Conservation (phyloP, 257 asterid genomes). For the Solanum ossicruentum region DNA sequence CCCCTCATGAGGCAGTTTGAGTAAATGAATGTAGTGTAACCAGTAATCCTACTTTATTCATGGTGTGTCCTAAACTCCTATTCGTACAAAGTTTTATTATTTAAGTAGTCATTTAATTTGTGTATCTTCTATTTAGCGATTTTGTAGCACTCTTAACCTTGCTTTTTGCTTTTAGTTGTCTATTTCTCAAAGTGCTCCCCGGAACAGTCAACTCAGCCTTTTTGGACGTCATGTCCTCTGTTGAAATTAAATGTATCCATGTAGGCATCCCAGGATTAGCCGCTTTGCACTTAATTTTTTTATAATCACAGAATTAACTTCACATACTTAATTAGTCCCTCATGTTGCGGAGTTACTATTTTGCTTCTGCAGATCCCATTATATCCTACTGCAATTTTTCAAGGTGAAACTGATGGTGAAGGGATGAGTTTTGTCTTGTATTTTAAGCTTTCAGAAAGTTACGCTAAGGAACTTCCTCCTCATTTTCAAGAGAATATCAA, state of each 20-base stretch:
- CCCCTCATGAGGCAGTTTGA: neutral
- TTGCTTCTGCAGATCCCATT: slow-evolving; percentile 25
- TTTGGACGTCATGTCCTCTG: neutral
- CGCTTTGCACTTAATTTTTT: neutral
- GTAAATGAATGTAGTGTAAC: neutral
- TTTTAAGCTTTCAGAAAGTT: slow-evolving; percentile 33
- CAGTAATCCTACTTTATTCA: neutral
- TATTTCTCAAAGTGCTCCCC: neutral
- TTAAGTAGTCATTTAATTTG: neutral
- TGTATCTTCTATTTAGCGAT: neutral
- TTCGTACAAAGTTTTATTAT: neutral
- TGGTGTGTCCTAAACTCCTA: neutral
- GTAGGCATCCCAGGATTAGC: neutral
- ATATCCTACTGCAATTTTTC: slow-evolving; percentile 35
- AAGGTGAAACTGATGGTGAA: slow-evolving; percentile 42
- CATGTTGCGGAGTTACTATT: neutral
- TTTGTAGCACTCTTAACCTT: neutral
- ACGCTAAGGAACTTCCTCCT: slow-evolving; percentile 30
- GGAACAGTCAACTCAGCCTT: neutral
- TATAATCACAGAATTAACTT: neutral
- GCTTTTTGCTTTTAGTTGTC: neutral
- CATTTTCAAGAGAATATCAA: slow-evolving; percentile 38
- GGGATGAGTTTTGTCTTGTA: slow-evolving; percentile 40
- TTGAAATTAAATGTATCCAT: neutral
- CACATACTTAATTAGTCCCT: neutral